Percentiles rank a stretch among this genome's conserved stretches.
Conservation (phyloP, 2,329 filamentous ascomycete genomes). For the Cladosporium phlei region DNA sequence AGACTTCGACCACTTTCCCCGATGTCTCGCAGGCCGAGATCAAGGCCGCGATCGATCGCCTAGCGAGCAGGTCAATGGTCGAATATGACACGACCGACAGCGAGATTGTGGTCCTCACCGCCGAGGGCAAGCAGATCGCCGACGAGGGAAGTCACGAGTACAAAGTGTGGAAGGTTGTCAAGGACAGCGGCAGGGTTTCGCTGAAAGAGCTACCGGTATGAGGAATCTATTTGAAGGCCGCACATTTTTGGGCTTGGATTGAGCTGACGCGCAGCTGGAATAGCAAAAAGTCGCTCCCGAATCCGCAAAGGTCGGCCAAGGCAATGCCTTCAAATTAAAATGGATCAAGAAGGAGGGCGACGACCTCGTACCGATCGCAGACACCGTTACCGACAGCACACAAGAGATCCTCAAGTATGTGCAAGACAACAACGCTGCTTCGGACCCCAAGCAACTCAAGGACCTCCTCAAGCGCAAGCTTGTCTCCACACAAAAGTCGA, state of each 20-base stretch:
- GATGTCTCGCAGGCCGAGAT: slow-evolving; percentile 46
- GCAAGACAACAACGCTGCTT: slow-evolving; percentile 62
- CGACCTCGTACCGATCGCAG: slow-evolving; percentile 52
- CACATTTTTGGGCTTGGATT: too few relatives aligned
- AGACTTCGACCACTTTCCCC: slow-evolving; percentile 30
- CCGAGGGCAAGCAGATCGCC: slow-evolving; percentile 72
- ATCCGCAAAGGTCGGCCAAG: slow-evolving; percentile 79
- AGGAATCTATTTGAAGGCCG: too few relatives aligned
- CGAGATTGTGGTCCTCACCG: slow-evolving; percentile 71
- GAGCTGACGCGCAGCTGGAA: slow-evolving; percentile 9
- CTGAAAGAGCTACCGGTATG: slow-evolving; percentile 45
- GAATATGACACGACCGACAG: slow-evolving; percentile 76
- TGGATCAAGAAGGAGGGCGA: slow-evolving; percentile 62
- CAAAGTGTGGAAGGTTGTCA: slow-evolving; percentile 47
- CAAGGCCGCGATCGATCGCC: slow-evolving; percentile 83
- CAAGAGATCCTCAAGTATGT: slow-evolving; percentile 70
- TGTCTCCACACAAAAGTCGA: slow-evolving; percentile 74
- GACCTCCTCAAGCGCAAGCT: slow-evolving; percentile 93
- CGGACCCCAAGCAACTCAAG: slow-evolving; percentile 68
- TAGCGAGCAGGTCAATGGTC: slow-evolving; percentile 81
- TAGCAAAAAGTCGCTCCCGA: slow-evolving; percentile 66
- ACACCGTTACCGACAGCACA: slow-evolving; percentile 76
- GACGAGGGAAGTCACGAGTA: slow-evolving; percentile 48
- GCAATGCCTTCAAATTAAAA: slow-evolving; percentile 79
- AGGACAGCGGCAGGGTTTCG: slow-evolving; percentile 40